Evolutionary conservation across 2,329 filamentous ascomycete species (phyloP).

Genomic region (Amauroascus niger): DNA sequence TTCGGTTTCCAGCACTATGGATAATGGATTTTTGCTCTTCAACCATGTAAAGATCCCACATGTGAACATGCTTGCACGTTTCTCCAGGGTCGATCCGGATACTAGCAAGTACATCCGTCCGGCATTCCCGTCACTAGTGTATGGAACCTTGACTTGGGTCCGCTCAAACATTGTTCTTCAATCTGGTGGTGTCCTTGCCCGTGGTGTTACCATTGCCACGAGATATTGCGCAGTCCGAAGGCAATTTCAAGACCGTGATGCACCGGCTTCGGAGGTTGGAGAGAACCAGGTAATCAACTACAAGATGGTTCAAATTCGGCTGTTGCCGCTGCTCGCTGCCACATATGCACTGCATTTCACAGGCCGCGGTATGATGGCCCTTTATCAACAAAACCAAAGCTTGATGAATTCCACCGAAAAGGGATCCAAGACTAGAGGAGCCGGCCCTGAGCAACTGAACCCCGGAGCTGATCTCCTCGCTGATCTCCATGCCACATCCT

Average conservation of each 20-base stretch:
- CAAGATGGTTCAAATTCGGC: conserved; percentile 67
- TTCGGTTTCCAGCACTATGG: conserved; percentile 50
- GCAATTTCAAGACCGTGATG: conserved; percentile 70
- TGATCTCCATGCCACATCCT: conserved; percentile 67
- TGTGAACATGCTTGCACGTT: conserved; percentile 62
- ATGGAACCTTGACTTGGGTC: conserved; percentile 67
- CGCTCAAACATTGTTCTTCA: conserved; percentile 65
- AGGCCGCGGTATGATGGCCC: conserved; percentile 62
- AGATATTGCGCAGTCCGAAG: conserved; percentile 63
- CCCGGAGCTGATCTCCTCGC: conserved; percentile 59
- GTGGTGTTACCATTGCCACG: conserved; percentile 68
- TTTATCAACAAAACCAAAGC: conserved; percentile 64
- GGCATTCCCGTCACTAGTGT: conserved; percentile 57
- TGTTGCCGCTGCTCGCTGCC: conserved; percentile 61
- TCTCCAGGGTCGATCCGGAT: conserved; percentile 57
- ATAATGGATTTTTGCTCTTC: conserved; percentile 70
- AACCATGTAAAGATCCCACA: conserved; percentile 69
- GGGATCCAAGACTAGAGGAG: conserved; percentile 42
- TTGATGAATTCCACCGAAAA: conserved; percentile 45
- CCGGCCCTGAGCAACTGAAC: conserved; percentile 58
- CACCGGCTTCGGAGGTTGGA: conserved; percentile 45
- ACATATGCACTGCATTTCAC: conserved; percentile 74
- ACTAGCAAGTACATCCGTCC: conserved; percentile 60
- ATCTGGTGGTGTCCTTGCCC: conserved; percentile 59
- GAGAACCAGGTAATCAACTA: conserved; percentile 73